These are phyloP conservation scores for Penicillium italicum DNA, from an alignment of 2,329 filamentous ascomycete genomes.

Conservation along the genomic window DNA sequence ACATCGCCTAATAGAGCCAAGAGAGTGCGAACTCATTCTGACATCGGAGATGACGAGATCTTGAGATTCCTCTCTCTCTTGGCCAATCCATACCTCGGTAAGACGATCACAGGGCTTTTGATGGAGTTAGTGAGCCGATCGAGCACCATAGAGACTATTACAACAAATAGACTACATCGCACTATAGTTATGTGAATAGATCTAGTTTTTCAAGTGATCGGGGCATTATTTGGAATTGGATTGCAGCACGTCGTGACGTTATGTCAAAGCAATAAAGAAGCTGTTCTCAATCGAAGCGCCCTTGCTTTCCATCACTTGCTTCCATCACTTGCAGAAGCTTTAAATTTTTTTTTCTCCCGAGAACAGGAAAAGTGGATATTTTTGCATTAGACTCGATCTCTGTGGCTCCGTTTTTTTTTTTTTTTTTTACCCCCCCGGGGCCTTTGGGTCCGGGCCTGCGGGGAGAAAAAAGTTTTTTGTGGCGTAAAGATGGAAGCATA, in stretches of 20 bases:
- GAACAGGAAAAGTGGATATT: constrained; percentile 27
- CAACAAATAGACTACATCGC: no score
- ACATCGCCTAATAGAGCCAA: not conserved
- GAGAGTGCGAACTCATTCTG: not conserved
- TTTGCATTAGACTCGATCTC: constrained; percentile 34
- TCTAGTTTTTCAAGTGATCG: not conserved
- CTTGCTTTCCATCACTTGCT: constrained; percentile 7
- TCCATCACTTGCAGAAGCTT: constrained; percentile 26
- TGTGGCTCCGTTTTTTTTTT: constrained; percentile 18
- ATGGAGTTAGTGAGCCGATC: not conserved
- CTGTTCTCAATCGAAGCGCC: constrained; percentile 7
- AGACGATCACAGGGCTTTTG: not conserved
- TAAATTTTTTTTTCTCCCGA: constrained; percentile 36
- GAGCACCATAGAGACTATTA: not conserved
- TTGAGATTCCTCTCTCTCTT: not conserved
- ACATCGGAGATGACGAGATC: constrained; percentile 9
- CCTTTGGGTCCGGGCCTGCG: constrained; percentile 12
- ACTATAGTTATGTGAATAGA: not conserved
- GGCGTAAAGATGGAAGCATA: not conserved
- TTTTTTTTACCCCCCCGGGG: constrained; percentile 21
- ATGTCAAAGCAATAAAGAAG: constrained; percentile 1
- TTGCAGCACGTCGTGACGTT: constrained; percentile 1
- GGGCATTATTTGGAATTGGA: no score
- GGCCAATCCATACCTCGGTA: constrained; percentile 16
- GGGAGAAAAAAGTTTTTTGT: constrained; percentile 17